These are phyloP conservation scores for Talaromyces albobiverticillius DNA, from an alignment of 2,329 filamentous ascomycete genomes.

Conservation along the genomic window DNA sequence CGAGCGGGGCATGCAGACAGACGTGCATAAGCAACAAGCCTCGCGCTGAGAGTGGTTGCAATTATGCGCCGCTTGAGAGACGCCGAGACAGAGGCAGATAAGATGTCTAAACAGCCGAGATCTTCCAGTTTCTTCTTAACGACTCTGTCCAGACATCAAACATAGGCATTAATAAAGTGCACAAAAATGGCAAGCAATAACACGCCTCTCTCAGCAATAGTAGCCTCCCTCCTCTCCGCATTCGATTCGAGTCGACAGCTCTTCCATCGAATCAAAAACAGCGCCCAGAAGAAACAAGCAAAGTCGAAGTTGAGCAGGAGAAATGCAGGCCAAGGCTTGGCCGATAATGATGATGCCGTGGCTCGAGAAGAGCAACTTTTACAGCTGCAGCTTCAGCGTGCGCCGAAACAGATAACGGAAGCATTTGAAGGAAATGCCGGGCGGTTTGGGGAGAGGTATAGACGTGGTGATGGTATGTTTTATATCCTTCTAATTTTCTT, in stretches of 20 bases:
- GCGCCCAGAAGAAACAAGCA: constrained; percentile 24
- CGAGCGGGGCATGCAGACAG: too few relatives aligned
- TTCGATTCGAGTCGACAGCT: constrained; percentile 8
- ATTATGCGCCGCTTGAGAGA: too few relatives aligned
- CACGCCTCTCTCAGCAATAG: constrained; percentile 1
- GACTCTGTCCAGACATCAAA: too few relatives aligned
- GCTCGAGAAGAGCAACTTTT: constrained; percentile 1
- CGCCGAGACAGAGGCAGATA: too few relatives aligned
- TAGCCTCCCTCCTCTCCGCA: constrained; percentile 7
- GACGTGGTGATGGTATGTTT: constrained; percentile 11
- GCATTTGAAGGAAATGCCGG: constrained; percentile 6
- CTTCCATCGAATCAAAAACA: constrained; percentile 4
- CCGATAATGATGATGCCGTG: background rate
- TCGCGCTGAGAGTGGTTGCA: too few relatives aligned
- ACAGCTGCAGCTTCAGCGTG: background rate
- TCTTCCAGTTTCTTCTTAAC: too few relatives aligned
- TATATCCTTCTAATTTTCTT: background rate
- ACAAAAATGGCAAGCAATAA: background rate
- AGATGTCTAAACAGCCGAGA: too few relatives aligned
- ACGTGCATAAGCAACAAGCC: too few relatives aligned
- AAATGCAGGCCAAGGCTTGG: background rate
- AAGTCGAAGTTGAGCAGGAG: background rate
- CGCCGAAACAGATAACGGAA: background rate
- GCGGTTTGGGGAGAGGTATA: constrained; percentile 8
- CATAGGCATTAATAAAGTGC: too few relatives aligned